A percentile compares a stretch with the other conserved stretches of the same genome.
phyloP scores from a whole-genome alignment of 2,329 filamentous ascomycete species.

The Coniochaeta sp. region DNA sequence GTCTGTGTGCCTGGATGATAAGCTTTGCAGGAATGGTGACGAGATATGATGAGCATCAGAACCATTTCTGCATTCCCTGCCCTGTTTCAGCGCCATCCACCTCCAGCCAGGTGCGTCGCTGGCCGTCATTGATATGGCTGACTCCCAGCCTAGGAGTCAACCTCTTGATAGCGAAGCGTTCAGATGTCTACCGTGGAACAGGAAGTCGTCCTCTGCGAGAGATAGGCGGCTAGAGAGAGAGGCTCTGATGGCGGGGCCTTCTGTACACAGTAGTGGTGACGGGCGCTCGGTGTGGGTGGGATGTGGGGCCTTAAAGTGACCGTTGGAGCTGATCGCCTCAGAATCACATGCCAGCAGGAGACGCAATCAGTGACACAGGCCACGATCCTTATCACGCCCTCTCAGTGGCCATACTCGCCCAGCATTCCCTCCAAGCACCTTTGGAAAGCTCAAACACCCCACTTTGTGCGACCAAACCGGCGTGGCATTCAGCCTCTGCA shows the following conservation, averaged over 20 bases:
- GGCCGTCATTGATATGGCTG: neutral
- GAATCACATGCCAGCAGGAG: neutral
- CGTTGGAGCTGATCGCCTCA: neutral
- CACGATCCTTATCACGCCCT: neutral
- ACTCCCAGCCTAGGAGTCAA: neutral
- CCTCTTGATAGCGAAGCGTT: neutral
- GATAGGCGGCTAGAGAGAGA: too few relatives aligned
- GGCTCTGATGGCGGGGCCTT: too few relatives aligned
- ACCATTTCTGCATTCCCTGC: neutral
- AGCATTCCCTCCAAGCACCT: neutral
- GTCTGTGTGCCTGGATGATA: neutral
- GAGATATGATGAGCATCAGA: neutral
- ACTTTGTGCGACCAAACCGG: neutral
- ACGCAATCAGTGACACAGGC: neutral
- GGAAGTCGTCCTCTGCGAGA: too few relatives aligned
- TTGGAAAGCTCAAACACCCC: neutral
- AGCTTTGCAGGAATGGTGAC: constrained; percentile 1
- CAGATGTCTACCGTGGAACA: neutral
- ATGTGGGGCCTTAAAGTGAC: neutral
- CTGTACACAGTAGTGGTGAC: neutral
- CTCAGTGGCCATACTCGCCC: neutral
- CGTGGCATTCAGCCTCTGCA: neutral
- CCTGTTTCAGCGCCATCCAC: neutral
- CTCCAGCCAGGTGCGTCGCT: neutral
- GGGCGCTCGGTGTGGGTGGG: neutral